Evolutionary conservation across 352 stramenopile species (phyloP), one percentile per base, ranked within the genome.

Genomic region (Phytopythium helicoides): DNA sequence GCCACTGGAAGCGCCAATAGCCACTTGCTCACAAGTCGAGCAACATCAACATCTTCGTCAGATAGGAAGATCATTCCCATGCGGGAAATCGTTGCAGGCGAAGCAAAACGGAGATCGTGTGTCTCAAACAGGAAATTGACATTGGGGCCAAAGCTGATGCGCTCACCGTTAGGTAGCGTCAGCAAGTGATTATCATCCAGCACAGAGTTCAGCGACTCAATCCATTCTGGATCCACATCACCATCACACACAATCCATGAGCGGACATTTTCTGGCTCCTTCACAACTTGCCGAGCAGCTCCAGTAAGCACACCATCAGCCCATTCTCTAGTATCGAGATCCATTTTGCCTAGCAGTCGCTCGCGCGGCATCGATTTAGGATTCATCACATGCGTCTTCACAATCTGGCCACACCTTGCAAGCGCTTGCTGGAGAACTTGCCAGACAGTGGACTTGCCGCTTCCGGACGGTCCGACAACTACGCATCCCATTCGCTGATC

Each of bases 121-220:
- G 93, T 98, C 65, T 99, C 96, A 48, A 99, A 98, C 1, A 98
- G 62, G 53, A 99, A 98, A 58, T 98, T 98, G 28, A 98, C 87
- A 62, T 98, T 98, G 0, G 75, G 61, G 0, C 89, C 90, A 55
- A 99, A 98, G 65, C 83, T 94, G 56, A 99, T 98, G 19, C 95
- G 86, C 53, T 99, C 95, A 34, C 95, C 95, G 47, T 98, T 99
- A 2, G 95, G 95, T 38, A 99, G 62, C 10, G 95, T 98, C 9
- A 99, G 76, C 23, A 99, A 53, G 49, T 98, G 87, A 62, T 99
- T 99, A 62, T 99, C 96, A 40, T 98, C 95, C 1, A 98, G 55
- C 2, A 98, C 95, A 0, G 90, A 98, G 59, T 98, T 98, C 0
- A 98, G 63, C 19, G 80, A 96, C 66, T 98, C 95, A 53, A 98